A percentile compares a stretch with the other conserved stretches of the same genome.
Conservation (phyloP, 192 early-diverging fungal genomes). For the Rhizoclosmatium sp. region DNA sequence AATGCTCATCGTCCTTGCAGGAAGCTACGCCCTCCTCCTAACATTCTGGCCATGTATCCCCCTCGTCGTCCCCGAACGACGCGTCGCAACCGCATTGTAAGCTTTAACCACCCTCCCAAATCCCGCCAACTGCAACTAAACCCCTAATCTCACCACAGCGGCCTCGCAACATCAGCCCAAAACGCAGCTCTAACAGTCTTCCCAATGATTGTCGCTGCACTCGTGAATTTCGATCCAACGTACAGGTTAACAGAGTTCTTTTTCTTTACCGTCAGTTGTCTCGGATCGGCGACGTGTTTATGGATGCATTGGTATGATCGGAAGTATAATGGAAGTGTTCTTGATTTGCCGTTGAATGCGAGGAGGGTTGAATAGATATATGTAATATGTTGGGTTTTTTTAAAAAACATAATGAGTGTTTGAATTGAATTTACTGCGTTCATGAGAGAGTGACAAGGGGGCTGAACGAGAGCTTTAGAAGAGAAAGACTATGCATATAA, state of each 20-base stretch:
- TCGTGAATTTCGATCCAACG: constrained; percentile 51
- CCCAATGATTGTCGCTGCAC: constrained; percentile 62
- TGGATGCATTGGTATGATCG: constrained; percentile 41
- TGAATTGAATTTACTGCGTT: too few species aligned
- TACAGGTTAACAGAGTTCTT: constrained; percentile 49
- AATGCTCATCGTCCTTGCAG: constrained; percentile 53
- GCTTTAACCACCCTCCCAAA: constrained; percentile 1
- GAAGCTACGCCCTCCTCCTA: constrained; percentile 55
- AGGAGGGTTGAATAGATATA: too few species aligned
- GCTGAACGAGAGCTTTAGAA: too few species aligned
- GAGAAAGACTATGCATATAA: too few species aligned
- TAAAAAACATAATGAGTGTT: too few species aligned
- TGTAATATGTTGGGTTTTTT: too few species aligned
- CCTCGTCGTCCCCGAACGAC: constrained; percentile 49
- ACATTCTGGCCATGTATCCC: constrained; percentile 64
- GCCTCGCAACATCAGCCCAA: constrained; percentile 55
- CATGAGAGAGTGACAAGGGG: too few species aligned
- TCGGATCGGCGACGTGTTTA: constrained; percentile 27
- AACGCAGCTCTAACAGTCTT: constrained; percentile 62
- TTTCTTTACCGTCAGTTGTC: constrained; percentile 36
- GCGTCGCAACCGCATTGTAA: constrained; percentile 56
- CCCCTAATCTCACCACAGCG: constrained; percentile 34
- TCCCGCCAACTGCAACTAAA: background rate
- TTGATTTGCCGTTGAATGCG: constrained; percentile 11
- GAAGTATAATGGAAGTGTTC: constrained; percentile 14